Conservation (phyloP, 345 rosid genomes). For the Ricinus communis region DNA sequence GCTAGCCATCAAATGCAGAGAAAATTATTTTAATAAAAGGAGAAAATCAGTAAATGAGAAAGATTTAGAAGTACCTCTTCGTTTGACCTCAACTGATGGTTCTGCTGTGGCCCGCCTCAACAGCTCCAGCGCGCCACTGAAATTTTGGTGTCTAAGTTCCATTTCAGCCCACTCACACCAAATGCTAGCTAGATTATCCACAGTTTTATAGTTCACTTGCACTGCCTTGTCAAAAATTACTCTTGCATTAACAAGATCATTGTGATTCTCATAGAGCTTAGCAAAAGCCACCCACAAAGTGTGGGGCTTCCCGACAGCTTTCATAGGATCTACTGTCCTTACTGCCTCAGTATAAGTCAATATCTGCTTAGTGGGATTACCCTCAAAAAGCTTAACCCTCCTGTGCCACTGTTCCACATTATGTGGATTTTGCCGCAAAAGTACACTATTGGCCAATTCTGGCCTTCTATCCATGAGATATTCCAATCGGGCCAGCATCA, state of each 20-base stretch:
- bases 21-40: not conserved
- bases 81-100: conserved; percentile 91
- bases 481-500: conserved; percentile 80
- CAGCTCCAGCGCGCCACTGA: conserved; percentile 80
- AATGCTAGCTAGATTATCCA: conserved; percentile 88
- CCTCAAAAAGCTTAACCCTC: conserved; percentile 87
- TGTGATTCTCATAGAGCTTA: conserved; percentile 78
- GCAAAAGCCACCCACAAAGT: conserved; percentile 94
- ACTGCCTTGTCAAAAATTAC: conserved; percentile 96
- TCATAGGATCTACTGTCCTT: conserved; percentile 91
- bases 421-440: conserved; percentile 93
- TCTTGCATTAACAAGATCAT: conserved; percentile 78
- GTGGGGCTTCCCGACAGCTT: conserved; percentile 98
- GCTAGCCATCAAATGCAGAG: not conserved
- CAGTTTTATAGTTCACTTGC: conserved; percentile 84
- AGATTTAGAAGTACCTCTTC: conserved; percentile 55
- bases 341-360: conserved; percentile 94
- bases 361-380: conserved; percentile 84
- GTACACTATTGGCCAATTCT: conserved; percentile 89
- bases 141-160: conserved; percentile 85
- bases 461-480: conserved; percentile 81
- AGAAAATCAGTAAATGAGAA: not conserved
- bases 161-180: conserved; percentile 99
- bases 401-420: conserved; percentile 99
- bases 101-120: conserved; percentile 96